These are phyloP conservation scores for Penicillium brevicompactum DNA, from an alignment of 2,329 filamentous ascomycete genomes.

Conservation along the genomic window DNA sequence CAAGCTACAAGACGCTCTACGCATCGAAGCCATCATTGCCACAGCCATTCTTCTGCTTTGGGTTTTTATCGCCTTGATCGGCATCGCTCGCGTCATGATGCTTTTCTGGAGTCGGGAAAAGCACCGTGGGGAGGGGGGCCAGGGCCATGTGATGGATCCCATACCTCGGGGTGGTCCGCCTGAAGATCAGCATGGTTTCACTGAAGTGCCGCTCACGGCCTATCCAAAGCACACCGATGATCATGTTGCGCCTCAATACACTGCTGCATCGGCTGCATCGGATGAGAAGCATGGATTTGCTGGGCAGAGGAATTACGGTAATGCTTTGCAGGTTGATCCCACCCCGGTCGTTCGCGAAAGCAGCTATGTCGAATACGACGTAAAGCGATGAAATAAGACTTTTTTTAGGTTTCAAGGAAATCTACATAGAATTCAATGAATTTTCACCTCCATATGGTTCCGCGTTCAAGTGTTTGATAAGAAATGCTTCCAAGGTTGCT, in stretches of 20 bases:
- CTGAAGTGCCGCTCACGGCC: conserved; percentile 40
- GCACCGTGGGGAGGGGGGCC: conserved; percentile 62
- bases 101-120: conserved; percentile 64
- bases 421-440: neutral
- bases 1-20: conserved; percentile 68
- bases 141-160: conserved; percentile 28
- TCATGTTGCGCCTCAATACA: conserved; percentile 30
- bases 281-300: conserved; percentile 49
- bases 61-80: conserved; percentile 74
- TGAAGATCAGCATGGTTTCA: conserved; percentile 33
- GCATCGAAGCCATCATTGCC: conserved; percentile 79
- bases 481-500: too few species aligned
- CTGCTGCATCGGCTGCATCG: conserved; percentile 28
- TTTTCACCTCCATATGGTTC: neutral
- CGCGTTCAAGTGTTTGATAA: too few species aligned
- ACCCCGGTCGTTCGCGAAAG: conserved; percentile 32
- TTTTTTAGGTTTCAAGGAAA: too few species aligned
- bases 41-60: conserved; percentile 74
- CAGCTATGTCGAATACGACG: conserved; percentile 42
- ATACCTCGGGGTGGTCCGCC: conserved; percentile 9
- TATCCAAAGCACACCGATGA: conserved; percentile 25
- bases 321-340: conserved; percentile 32
- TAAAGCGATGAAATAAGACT: conserved; percentile 26
- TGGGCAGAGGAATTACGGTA: conserved; percentile 38
- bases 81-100: conserved; percentile 66